phyloP scores from a whole-genome alignment of 352 stramenopile genomes.

The Phytopythium montanum region DNA sequence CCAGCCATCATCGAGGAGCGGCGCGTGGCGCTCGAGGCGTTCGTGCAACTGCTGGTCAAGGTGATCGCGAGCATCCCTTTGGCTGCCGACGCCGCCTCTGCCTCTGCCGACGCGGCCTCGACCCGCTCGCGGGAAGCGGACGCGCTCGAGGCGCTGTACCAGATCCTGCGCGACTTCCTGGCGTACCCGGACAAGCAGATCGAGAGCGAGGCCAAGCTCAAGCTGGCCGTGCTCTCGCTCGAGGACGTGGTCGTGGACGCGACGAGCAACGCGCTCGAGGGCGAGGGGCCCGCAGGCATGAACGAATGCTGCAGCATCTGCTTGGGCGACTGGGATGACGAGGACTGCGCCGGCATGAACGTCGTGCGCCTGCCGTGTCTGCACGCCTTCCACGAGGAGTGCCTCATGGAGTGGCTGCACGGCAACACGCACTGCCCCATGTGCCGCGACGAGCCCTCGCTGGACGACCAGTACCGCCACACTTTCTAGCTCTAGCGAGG shows the following conservation, averaged over 20 bases:
- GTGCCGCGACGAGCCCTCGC: conserved; percentile 72
- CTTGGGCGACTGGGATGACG: conserved; percentile 76
- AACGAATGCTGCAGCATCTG: conserved; percentile 87
- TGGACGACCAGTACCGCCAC: conserved; percentile 9
- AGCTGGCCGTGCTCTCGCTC: conserved; percentile 74
- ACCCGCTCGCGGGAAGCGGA: conserved; percentile 21
- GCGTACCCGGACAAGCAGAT: conserved; percentile 86
- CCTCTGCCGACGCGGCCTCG: no score
- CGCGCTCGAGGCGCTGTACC: conserved; percentile 59
- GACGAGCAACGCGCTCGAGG: conserved; percentile 54
- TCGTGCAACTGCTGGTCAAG: conserved; percentile 82
- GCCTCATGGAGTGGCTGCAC: conserved; percentile 83
- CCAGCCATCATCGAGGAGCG: conserved; percentile 70
- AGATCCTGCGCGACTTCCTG: conserved; percentile 76
- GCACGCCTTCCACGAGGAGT: conserved; percentile 86
- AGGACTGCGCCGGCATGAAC: conserved; percentile 77
- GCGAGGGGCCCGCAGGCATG: conserved; percentile 32
- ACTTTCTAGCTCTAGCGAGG: conserved; percentile 1
- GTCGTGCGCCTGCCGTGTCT: conserved; percentile 81
- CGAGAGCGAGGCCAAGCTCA: conserved; percentile 81
- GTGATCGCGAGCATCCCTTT: conserved; percentile 76
- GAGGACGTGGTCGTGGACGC: conserved; percentile 82
- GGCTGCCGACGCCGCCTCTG: conserved; percentile 21
- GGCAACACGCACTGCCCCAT: conserved; percentile 81
- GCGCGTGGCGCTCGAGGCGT: conserved; percentile 60